Evolutionary conservation across 2,329 filamentous ascomycete species (phyloP).

Genomic region (Amauroascus verrucosus): DNA sequence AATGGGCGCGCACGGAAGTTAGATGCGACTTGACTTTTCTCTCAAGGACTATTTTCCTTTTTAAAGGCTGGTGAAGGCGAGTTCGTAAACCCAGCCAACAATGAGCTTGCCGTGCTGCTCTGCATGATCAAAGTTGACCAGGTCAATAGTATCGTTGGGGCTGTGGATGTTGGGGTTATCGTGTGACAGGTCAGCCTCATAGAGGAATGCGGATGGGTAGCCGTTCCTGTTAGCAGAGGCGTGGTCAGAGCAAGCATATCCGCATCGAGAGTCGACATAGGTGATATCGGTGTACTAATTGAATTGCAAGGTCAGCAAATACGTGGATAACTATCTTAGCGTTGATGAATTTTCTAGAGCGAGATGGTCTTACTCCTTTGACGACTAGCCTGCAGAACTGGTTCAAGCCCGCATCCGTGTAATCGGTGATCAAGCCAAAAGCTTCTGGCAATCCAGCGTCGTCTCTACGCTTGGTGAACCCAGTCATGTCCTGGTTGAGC

Average conservation of each 20-base stretch:
- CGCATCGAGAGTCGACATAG: constrained; percentile 1
- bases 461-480: constrained; percentile 4
- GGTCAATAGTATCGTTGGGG: not conserved
- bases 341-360: too few species aligned
- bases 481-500: constrained; percentile 11
- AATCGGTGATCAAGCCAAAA: constrained; percentile 9
- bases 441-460: constrained; percentile 7
- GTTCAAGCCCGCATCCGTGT: not conserved
- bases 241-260: constrained; percentile 11
- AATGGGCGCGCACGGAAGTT: not conserved
- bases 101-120: constrained; percentile 8
- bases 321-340: too few species aligned
- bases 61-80: constrained; percentile 7
- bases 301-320: not conserved
- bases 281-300: constrained; percentile 9
- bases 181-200: not conserved
- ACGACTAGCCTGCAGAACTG: constrained; percentile 8
- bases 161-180: constrained; percentile 9
- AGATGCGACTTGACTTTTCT: not conserved
- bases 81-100: constrained; percentile 9
- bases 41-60: not conserved
- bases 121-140: constrained; percentile 3
- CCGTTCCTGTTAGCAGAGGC: constrained; percentile 4
- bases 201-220: constrained; percentile 7
- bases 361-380: constrained; percentile 6